A percentile compares a stretch with the other conserved stretches of the same genome.
phyloP scores from a whole-genome alignment of 2,329 filamentous ascomycete genomes.

The Hypoxylon rubiginosum region DNA sequence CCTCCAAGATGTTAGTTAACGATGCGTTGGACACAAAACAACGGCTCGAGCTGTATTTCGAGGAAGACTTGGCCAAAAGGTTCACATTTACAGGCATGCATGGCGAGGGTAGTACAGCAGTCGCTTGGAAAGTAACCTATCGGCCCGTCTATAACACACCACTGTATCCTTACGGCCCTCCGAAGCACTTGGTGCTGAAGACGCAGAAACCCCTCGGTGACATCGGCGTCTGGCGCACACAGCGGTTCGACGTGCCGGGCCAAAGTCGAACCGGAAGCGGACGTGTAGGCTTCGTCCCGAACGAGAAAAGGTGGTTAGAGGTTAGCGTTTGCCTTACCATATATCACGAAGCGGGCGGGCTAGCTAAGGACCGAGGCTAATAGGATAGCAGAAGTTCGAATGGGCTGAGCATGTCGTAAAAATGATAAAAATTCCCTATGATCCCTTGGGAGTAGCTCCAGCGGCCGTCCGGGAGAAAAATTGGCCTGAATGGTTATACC shows the following conservation, averaged over 20 bases:
- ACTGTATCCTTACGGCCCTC: no score
- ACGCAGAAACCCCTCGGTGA: neutral
- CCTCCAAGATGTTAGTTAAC: neutral
- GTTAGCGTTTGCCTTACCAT: neutral
- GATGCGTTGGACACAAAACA: neutral
- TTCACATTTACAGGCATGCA: neutral
- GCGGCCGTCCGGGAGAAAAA: neutral
- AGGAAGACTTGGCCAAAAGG: neutral
- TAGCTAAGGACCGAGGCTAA: neutral
- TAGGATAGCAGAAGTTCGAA: neutral
- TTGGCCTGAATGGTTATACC: neutral
- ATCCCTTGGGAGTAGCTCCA: neutral
- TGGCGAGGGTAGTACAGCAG: neutral
- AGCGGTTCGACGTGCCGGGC: no score
- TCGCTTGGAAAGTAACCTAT: neutral
- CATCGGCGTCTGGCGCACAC: no score
- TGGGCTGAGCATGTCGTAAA: neutral
- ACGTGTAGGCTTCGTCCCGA: neutral
- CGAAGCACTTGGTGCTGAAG: neutral
- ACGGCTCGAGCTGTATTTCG: neutral
- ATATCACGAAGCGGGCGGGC: neutral
- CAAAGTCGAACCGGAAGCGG: no score
- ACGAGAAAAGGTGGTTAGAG: conserved; percentile 1
- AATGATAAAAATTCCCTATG: neutral
- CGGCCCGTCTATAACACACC: neutral